Conservation (phyloP, 208 protist species). For the Wallacemonas sp. region DNA sequence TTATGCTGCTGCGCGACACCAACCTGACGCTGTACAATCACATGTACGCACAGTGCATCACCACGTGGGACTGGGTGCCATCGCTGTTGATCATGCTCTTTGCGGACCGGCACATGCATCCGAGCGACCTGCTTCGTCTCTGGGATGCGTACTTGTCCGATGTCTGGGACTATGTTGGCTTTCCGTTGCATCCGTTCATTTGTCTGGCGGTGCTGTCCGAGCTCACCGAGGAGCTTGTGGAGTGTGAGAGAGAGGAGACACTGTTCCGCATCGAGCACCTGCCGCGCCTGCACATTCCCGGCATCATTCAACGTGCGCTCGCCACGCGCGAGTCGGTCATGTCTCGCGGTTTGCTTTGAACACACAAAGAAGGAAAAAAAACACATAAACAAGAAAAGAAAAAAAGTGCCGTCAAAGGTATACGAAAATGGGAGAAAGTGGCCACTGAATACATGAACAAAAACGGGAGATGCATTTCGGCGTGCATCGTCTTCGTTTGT, state of each 20-base stretch:
- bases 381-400: neutral
- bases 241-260: constrained; percentile 71
- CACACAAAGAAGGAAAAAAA: neutral
- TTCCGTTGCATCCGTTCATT: constrained; percentile 79
- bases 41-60: constrained; percentile 69
- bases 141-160: constrained; percentile 86
- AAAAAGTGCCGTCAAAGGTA: neutral
- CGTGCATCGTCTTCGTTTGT: no score
- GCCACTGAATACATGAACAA: neutral
- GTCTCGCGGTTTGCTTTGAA: constrained; percentile 18
- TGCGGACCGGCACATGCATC: constrained; percentile 62
- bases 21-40: constrained; percentile 78
- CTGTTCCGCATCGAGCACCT: constrained; percentile 67
- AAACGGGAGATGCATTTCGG: no score
- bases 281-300: constrained; percentile 69
- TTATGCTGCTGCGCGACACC: constrained; percentile 74
- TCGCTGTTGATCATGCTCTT: constrained; percentile 68
- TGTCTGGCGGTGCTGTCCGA: constrained; percentile 74
- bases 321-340: constrained; percentile 70
- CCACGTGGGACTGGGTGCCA: constrained; percentile 76
- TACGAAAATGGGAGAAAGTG: no score
- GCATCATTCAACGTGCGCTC: constrained; percentile 73
- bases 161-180: constrained; percentile 39
- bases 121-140: constrained; percentile 70
- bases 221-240: constrained; percentile 85